Evolutionary conservation across 768 basidiomycete genomes (phyloP).

Genomic region (Lactarius hengduanensis): DNA sequence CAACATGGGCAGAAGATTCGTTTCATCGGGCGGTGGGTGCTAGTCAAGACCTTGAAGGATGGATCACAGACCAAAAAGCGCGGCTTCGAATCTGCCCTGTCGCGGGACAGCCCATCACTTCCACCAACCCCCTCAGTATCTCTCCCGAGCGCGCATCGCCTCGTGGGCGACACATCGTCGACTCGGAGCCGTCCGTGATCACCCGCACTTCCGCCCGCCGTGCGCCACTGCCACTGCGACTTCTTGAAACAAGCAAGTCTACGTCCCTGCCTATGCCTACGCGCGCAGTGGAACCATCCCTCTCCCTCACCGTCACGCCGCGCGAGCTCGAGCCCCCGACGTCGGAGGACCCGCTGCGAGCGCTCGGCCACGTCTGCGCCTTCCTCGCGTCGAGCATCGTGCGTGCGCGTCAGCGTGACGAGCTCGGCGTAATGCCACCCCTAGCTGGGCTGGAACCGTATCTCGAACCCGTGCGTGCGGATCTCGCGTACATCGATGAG

Average conservation of each 20-base stretch:
- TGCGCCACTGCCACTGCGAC: not conserved
- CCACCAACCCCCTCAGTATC: no score
- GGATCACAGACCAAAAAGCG: no score
- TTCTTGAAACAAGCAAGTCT: not conserved
- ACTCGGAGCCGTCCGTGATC: not conserved
- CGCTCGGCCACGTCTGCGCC: conserved; percentile 11
- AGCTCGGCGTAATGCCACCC: conserved; percentile 6
- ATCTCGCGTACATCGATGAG: conserved; percentile 14
- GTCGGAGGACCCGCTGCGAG: conserved; percentile 19
- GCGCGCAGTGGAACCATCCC: not conserved
- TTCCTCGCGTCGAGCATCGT: conserved; percentile 13
- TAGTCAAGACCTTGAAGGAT: no score
- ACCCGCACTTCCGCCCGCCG: not conserved
- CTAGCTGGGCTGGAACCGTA: conserved; percentile 18
- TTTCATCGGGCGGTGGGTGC: conserved; percentile 1
- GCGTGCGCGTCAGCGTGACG: conserved; percentile 1
- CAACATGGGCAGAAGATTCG: not conserved
- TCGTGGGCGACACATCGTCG: not conserved
- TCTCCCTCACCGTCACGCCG: conserved; percentile 19
- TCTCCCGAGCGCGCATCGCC: not conserved
- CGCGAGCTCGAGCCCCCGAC: conserved; percentile 16
- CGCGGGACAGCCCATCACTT: no score
- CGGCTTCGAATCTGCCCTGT: no score
- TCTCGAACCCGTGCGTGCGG: conserved; percentile 7
- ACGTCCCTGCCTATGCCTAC: not conserved